A percentile compares a stretch with the other conserved stretches of the same genome.
phyloP scores from a whole-genome alignment of 768 basidiomycete genomes.

The Mycena albidolilacea region DNA sequence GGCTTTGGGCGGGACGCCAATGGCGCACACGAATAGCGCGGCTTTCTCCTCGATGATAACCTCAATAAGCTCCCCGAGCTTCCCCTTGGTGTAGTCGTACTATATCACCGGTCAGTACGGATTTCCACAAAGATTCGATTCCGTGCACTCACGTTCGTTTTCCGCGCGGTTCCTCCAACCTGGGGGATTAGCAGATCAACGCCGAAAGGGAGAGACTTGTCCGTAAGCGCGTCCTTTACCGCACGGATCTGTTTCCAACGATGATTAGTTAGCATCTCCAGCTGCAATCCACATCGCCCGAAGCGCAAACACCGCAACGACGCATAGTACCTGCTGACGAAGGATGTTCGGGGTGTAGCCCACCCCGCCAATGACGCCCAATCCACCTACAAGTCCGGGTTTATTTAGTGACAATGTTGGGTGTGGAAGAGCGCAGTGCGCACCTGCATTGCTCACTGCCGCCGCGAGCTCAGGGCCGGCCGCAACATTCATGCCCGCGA shows the following conservation, averaged over 20 bases:
- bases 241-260: slow-evolving; percentile 69
- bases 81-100: slow-evolving; percentile 83
- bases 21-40: slow-evolving; percentile 83
- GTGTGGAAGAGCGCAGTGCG: background rate
- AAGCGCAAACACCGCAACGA: background rate
- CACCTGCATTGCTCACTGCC: slow-evolving; percentile 93
- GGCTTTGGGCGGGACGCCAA: slow-evolving; percentile 88
- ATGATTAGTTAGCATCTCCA: slow-evolving; percentile 18
- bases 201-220: slow-evolving; percentile 89
- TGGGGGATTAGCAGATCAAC: slow-evolving; percentile 93
- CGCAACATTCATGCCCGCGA: slow-evolving; percentile 74
- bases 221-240: slow-evolving; percentile 80
- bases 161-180: slow-evolving; percentile 90
- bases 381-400: slow-evolving; percentile 76
- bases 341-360: slow-evolving; percentile 91
- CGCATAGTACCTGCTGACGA: slow-evolving; percentile 75
- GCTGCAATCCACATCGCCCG: slow-evolving; percentile 17
- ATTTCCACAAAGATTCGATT: background rate
- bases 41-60: slow-evolving; percentile 96
- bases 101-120: slow-evolving; percentile 41
- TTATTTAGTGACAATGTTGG: slow-evolving; percentile 57
- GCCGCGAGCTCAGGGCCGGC: slow-evolving; percentile 85
- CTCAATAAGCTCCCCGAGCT: slow-evolving; percentile 60
- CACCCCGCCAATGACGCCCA: slow-evolving; percentile 94
- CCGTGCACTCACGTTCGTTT: slow-evolving; percentile 80